Evolutionary conservation across 805 yeast species (phyloP).

Genomic region (Candida koratica): DNA sequence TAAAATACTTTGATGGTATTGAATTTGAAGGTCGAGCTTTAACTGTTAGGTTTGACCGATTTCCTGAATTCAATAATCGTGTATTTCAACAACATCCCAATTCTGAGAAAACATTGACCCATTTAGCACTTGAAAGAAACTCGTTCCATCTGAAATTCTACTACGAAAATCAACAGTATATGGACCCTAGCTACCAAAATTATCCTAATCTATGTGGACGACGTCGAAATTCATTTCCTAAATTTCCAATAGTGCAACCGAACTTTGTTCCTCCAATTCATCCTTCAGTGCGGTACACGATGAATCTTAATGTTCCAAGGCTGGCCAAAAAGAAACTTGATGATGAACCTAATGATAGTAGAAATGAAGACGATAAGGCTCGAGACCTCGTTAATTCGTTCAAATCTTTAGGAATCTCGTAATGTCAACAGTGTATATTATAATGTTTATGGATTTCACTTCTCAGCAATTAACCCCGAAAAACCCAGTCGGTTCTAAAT

Average conservation of each 20-base stretch:
- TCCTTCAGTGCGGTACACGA: slow-evolving; percentile 14
- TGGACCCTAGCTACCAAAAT: background rate
- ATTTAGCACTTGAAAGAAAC: slow-evolving; percentile 30
- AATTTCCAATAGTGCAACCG: slow-evolving; percentile 12
- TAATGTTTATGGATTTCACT: too few relatives aligned
- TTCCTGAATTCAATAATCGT: slow-evolving; percentile 40
- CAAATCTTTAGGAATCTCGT: slow-evolving; percentile 13
- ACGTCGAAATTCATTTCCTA: slow-evolving; percentile 10
- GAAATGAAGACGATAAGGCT: slow-evolving; percentile 27
- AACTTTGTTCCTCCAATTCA: slow-evolving; percentile 15
- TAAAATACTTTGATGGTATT: slow-evolving; percentile 46
- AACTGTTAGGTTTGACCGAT: slow-evolving; percentile 58
- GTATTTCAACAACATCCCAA: slow-evolving; percentile 20
- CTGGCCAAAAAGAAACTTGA: slow-evolving; percentile 6
- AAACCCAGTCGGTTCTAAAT: too few relatives aligned
- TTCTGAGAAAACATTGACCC: slow-evolving; percentile 17
- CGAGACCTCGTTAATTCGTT: slow-evolving; percentile 28
- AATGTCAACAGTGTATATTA: too few relatives aligned
- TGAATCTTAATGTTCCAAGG: slow-evolving; percentile 11
- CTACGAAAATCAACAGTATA: slow-evolving; percentile 17
- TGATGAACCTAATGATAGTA: slow-evolving; percentile 4
- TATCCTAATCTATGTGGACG: background rate
- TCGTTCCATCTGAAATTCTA: slow-evolving; percentile 30
- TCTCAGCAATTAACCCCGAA: too few relatives aligned
- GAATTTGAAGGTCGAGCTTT: slow-evolving; percentile 58